phyloP scores from a whole-genome alignment of 768 basidiomycete genomes.

The Suillus paluster region DNA sequence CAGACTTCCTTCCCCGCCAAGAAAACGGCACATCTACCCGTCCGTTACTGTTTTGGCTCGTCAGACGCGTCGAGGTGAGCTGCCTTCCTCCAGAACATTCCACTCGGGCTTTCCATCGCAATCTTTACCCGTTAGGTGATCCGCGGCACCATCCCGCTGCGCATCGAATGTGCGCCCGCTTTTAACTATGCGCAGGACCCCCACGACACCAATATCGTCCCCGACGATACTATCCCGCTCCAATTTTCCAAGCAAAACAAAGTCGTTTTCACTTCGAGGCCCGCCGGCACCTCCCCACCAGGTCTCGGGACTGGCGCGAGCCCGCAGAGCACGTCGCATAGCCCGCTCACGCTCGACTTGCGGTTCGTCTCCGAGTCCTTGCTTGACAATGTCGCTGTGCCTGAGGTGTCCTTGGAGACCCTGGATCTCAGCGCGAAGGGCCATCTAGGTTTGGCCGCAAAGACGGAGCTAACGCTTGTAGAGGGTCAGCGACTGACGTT shows the following conservation, averaged over 20 bases:
- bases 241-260: conserved; percentile 51
- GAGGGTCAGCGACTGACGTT: conserved; percentile 95
- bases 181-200: conserved; percentile 90
- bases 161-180: conserved; percentile 91
- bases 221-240: conserved; percentile 46
- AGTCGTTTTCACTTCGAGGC: conserved; percentile 59
- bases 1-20: conserved; percentile 83
- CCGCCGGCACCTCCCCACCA: background rate
- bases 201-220: conserved; percentile 66
- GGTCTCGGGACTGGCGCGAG: background rate
- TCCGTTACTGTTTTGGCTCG: conserved; percentile 82
- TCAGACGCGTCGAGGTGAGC: conserved; percentile 75
- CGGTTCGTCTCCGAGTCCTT: conserved; percentile 70
- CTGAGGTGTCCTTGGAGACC: conserved; percentile 58
- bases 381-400: conserved; percentile 52
- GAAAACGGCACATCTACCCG: conserved; percentile 44
- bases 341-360: conserved; percentile 64
- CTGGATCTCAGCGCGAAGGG: conserved; percentile 74
- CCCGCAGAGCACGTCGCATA: conserved; percentile 26
- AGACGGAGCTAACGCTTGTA: conserved; percentile 58
- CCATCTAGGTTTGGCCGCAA: conserved; percentile 71
- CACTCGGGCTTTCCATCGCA: background rate
- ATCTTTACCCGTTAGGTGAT: conserved; percentile 56
- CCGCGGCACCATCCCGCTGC: conserved; percentile 78
- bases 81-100: background rate